phyloP scores from a whole-genome alignment of 116 monocot species.

The Papilionanthe hybrid region DNA sequence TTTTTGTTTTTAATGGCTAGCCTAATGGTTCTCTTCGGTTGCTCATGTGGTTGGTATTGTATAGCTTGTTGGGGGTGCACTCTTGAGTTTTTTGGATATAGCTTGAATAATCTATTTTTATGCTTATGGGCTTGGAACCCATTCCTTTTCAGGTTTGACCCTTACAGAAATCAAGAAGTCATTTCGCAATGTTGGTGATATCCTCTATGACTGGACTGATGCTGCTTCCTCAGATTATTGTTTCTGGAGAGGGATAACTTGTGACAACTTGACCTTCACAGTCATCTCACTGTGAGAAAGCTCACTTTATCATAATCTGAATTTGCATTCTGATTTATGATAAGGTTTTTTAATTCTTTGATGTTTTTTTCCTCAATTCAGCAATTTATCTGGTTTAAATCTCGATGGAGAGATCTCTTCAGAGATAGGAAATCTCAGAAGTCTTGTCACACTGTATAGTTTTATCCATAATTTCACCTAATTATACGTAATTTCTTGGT shows the following conservation, averaged over 20 bases:
- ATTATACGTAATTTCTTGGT: not conserved
- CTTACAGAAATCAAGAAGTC: conserved; percentile 87
- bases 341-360: not conserved
- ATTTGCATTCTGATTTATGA: not conserved
- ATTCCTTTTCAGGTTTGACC: conserved; percentile 33
- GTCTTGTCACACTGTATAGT: conserved; percentile 55
- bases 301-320: not conserved
- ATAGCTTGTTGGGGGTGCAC: too few relatives aligned
- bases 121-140: too few relatives aligned
- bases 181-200: conserved; percentile 67
- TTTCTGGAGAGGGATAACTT: conserved; percentile 83
- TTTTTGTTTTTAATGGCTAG: too few relatives aligned
- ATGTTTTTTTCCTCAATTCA: conserved; percentile 16
- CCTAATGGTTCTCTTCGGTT: too few relatives aligned
- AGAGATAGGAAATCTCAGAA: conserved; percentile 63
- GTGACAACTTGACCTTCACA: conserved; percentile 77
- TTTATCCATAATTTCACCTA: not conserved
- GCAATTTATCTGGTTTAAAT: conserved; percentile 82
- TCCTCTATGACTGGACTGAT: conserved; percentile 69
- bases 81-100: too few relatives aligned
- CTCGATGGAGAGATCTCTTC: conserved; percentile 89
- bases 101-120: not conserved
- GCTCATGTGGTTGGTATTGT: too few relatives aligned
- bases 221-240: conserved; percentile 52
- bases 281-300: conserved; percentile 72